Base-by-base conservation (phyloP, 2,329 filamentous ascomycete genomes). In the Helotiales sp. region DNA sequence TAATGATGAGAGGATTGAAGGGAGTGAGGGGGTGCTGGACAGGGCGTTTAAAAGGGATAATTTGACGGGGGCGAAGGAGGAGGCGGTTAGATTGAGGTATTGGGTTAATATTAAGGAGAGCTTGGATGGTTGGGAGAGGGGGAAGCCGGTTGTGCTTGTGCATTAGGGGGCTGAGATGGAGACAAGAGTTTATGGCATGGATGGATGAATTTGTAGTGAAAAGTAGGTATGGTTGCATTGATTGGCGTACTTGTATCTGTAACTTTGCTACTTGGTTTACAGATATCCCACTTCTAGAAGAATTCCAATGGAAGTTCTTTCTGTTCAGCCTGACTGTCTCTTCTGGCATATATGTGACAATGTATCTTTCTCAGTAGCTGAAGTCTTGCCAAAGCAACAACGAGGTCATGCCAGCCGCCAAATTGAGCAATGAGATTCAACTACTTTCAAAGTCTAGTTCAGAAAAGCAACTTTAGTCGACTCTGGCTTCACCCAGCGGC, bases 91-190 rank as follows among this genome's bases (percentile, higher is more conserved):
- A 78, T 80, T 97, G 81, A 84, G 93, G 78, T 98, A 97, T 82
- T 97, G 95, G 95, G 86, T 91, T 64, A 97, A 94, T 79, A 90
- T 98, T 69, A 86, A 88, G 69, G 91, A 96, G 79, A 91, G 89
- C 55, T 82, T 97, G 75, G 83, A 91, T 77, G 87, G 89, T 70
- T 97, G 95, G 94, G 93, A 97, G 83, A 87, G 84, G 74, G 94
- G 93, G 5, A 90, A 88, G 81, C 81, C 81, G 6, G 77, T 85
- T 63, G 83, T 87, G 52, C 72, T 89, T 72, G 79, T 85, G 75
- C 87, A 89, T 74, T 85, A 72, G 68, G 32, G 30, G 37, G 13
- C 13, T 15, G 37, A 40, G n/a, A 8, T 40, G 37, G 6, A 15
- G 37, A 40, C 15, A 3, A 8, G 6, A 13, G 37, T 17, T 37